Evolutionary conservation across 129 eudicot genomes (phyloP).

Genomic region (Artemisia annua): DNA sequence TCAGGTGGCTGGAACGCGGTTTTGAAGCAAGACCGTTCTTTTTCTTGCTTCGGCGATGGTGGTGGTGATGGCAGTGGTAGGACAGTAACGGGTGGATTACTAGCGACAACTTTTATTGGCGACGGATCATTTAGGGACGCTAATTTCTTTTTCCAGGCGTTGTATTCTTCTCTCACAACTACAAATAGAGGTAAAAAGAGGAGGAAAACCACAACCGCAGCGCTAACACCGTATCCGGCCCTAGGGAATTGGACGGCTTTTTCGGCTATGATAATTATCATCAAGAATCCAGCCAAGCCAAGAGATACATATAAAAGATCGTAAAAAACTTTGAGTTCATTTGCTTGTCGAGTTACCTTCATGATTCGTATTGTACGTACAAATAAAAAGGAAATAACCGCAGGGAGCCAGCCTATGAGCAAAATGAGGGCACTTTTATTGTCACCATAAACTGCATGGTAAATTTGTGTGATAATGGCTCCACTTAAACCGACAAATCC

Average conservation of each 20-base stretch:
- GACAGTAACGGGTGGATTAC: constrained; percentile 21
- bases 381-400: constrained; percentile 57
- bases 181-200: constrained; percentile 53
- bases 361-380: constrained; percentile 66
- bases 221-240: constrained; percentile 42
- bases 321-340: constrained; percentile 67
- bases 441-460: constrained; percentile 50
- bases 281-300: constrained; percentile 73
- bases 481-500: constrained; percentile 92
- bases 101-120: constrained; percentile 37
- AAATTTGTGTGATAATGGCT: constrained; percentile 78
- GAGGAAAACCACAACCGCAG: constrained; percentile 45
- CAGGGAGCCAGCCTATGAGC: constrained; percentile 81
- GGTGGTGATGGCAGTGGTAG: constrained; percentile 16
- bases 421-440: constrained; percentile 54
- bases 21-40: constrained; percentile 51
- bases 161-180: constrained; percentile 58
- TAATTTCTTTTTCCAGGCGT: constrained; percentile 30
- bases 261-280: constrained; percentile 55
- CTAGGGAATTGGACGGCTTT: constrained; percentile 36
- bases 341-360: constrained; percentile 44
- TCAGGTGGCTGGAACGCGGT: constrained; percentile 62
- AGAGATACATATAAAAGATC: constrained; percentile 64
- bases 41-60: constrained; percentile 8
- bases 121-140: constrained; percentile 29